Evolutionary conservation across 257 asterid species (phyloP).

Genomic region (Ehretia macrophylla): DNA sequence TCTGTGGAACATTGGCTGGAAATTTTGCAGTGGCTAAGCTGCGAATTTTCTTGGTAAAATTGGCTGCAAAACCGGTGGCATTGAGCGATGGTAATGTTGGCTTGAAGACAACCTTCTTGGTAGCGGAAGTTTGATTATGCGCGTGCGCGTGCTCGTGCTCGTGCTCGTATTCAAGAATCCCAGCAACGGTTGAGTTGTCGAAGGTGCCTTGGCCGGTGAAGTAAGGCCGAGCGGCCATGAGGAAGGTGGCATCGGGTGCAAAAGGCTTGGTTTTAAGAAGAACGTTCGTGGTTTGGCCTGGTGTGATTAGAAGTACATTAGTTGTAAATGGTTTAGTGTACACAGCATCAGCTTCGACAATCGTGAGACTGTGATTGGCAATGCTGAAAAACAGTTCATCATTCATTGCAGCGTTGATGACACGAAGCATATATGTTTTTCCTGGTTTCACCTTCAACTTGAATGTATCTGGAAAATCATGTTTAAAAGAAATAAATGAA

Average conservation of each 20-base stretch:
- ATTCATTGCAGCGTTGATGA: constrained; percentile 68
- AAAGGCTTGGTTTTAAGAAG: constrained; percentile 48
- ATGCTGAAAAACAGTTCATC: constrained; percentile 65
- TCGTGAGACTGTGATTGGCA: constrained; percentile 53
- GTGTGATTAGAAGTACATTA: constrained; percentile 36
- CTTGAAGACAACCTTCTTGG: constrained; percentile 20
- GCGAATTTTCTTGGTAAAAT: constrained; percentile 42
- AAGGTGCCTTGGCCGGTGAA: constrained; percentile 57
- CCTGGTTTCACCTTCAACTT: constrained; percentile 55
- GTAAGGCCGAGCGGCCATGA: constrained; percentile 62
- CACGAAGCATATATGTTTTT: constrained; percentile 61
- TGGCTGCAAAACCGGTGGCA: constrained; percentile 40
- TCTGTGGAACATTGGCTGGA: constrained; percentile 48
- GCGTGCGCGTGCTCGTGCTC: no score
- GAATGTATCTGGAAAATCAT: constrained; percentile 43
- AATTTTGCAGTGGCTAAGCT: constrained; percentile 49
- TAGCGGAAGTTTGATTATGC: constrained; percentile 6
- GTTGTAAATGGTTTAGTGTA: constrained; percentile 58
- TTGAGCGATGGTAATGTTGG: constrained; percentile 46
- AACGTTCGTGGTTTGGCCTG: constrained; percentile 69
- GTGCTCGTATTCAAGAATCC: constrained; percentile 49
- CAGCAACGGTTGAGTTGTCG: constrained; percentile 63
- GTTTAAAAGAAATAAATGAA: neutral
- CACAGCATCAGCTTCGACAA: constrained; percentile 62
- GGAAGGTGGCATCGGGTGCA: constrained; percentile 48